phyloP scores from a whole-genome alignment of 1,139 yeast species.

The Pichia sp. region DNA sequence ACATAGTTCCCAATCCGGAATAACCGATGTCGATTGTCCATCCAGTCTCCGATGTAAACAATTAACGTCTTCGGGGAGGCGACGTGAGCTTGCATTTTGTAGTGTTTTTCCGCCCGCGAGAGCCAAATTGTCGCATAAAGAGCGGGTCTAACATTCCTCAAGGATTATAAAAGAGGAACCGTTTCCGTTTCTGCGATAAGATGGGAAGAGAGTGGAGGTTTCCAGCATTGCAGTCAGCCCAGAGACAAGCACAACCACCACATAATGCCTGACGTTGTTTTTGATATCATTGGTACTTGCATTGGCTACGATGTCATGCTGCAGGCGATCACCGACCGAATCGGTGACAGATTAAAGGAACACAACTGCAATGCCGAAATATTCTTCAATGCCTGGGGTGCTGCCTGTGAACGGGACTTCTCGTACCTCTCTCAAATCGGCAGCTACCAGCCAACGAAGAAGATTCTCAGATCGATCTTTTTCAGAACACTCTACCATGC shows the following conservation, averaged over 20 bases:
- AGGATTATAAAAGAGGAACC: too few relatives aligned
- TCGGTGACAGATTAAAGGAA: slow-evolving; percentile 23
- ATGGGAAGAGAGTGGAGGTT: too few relatives aligned
- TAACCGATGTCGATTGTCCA: too few relatives aligned
- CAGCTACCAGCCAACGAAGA: slow-evolving; percentile 24
- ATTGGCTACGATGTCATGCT: slow-evolving; percentile 27
- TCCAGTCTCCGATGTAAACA: too few relatives aligned
- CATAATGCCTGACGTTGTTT: slow-evolving; percentile 28
- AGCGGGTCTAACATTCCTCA: too few relatives aligned
- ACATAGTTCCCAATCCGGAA: too few relatives aligned
- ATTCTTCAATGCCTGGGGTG: slow-evolving; percentile 29
- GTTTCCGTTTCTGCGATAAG: too few relatives aligned
- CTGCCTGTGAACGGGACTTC: slow-evolving; percentile 30
- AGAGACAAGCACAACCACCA: background rate
- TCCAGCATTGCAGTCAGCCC: too few relatives aligned
- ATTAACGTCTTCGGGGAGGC: too few relatives aligned
- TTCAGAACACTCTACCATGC: slow-evolving; percentile 26
- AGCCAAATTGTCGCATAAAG: background rate
- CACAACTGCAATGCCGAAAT: slow-evolving; percentile 21
- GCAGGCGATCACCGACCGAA: slow-evolving; percentile 23
- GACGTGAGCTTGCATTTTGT: too few relatives aligned
- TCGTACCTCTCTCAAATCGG: slow-evolving; percentile 27
- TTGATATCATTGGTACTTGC: slow-evolving; percentile 30
- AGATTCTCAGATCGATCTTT: slow-evolving; percentile 25
- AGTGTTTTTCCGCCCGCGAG: background rate